Evolutionary conservation across 2,329 filamentous ascomycete species (phyloP).

Genomic region (Knoxdaviesia proteae): DNA sequence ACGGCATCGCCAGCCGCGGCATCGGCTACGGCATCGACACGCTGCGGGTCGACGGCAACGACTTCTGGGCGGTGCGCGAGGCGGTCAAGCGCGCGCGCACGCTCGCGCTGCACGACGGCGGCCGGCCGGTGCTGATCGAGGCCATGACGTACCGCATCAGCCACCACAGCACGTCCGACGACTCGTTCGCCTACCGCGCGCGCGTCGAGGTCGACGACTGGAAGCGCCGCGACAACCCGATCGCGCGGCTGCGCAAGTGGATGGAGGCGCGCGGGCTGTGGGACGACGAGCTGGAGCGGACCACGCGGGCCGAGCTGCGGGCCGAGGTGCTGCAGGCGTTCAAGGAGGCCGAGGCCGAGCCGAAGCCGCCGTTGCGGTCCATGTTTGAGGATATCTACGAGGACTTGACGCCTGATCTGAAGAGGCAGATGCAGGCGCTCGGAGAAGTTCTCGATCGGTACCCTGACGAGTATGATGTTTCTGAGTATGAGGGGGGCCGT

Average conservation of each 20-base stretch:
- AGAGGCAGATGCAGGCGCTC: constrained; percentile 50
- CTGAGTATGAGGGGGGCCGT: constrained; percentile 53
- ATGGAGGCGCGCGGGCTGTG: constrained; percentile 67
- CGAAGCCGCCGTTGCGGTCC: constrained; percentile 48
- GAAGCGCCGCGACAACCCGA: constrained; percentile 78
- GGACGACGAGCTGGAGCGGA: constrained; percentile 67
- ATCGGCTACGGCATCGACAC: constrained; percentile 89
- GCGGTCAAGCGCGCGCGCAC: constrained; percentile 57
- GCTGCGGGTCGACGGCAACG: constrained; percentile 82
- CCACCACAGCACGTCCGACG: constrained; percentile 91
- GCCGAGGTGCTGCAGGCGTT: constrained; percentile 73
- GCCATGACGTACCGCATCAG: constrained; percentile 97
- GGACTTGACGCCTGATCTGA: constrained; percentile 59
- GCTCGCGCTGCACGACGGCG: constrained; percentile 62
- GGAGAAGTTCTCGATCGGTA: constrained; percentile 64
- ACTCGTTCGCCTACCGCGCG: constrained; percentile 89
- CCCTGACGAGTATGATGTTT: constrained; percentile 77
- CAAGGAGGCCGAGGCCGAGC: constrained; percentile 59
- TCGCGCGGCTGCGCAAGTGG: constrained; percentile 72
- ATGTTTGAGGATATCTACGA: constrained; percentile 87
- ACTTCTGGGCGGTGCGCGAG: constrained; percentile 73
- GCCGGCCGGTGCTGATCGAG: constrained; percentile 70
- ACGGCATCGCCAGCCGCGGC: constrained; percentile 73
- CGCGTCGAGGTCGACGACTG: constrained; percentile 88
- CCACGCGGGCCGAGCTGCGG: constrained; percentile 40